These are phyloP conservation scores for Dittrichia graveolens DNA, from an alignment of 129 eudicot genomes.

Conservation along the genomic window DNA sequence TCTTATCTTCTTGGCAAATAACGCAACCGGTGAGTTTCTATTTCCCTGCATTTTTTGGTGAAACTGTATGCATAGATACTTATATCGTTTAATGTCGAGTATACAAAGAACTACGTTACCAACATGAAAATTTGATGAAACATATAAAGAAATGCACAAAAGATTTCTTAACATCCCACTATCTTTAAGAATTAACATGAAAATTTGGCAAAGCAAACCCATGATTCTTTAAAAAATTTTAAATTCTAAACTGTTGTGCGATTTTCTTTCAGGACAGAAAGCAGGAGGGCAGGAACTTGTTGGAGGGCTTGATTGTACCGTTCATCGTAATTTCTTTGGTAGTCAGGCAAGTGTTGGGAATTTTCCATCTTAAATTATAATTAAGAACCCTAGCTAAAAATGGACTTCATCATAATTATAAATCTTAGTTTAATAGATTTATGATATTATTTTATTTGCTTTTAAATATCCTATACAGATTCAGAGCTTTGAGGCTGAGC, in stretches of 20 bases:
- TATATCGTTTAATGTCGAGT: no score
- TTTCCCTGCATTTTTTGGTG: not conserved
- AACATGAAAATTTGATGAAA: not conserved
- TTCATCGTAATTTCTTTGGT: slow-evolving; percentile 93
- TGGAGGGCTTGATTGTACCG: slow-evolving; percentile 96
- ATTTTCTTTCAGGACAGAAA: slow-evolving; percentile 73
- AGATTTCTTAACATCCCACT: not conserved
- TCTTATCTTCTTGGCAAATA: slow-evolving; percentile 85
- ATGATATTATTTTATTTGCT: slow-evolving; percentile 5
- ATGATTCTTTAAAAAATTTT: not conserved
- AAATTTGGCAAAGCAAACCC: not conserved
- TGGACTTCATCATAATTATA: not conserved
- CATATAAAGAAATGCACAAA: not conserved
- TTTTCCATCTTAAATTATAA: not conserved
- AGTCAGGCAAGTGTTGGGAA: slow-evolving; percentile 64
- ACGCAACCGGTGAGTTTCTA: slow-evolving; percentile 62
- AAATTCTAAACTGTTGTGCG: not conserved
- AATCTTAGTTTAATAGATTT: not conserved
- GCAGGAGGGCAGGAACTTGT: slow-evolving; percentile 88
- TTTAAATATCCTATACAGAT: slow-evolving; percentile 42
- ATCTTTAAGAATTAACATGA: not conserved
- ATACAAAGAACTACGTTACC: not conserved
- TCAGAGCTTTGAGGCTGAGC: slow-evolving; percentile 92
- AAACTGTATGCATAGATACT: not conserved
- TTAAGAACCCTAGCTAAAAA: not conserved